phyloP scores from a whole-genome alignment of 106 monocot genomes.

The Acorus gramineus region DNA sequence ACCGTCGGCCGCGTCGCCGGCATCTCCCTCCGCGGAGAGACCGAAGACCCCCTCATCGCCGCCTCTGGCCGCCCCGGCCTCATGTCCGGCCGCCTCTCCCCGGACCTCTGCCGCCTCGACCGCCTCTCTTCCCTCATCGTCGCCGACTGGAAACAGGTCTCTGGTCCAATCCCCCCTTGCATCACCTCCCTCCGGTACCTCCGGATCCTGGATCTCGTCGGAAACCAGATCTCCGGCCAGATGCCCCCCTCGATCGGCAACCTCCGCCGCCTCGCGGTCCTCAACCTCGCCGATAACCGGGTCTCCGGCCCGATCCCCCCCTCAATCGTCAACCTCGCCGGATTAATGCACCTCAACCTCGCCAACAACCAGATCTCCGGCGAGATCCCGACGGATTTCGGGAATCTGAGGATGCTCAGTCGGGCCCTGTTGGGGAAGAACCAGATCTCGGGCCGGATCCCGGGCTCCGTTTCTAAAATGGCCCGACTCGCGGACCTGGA shows the following conservation, averaged over 20 bases:
- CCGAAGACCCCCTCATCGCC: background rate
- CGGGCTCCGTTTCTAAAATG: slow-evolving; percentile 7
- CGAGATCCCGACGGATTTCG: background rate
- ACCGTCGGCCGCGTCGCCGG: background rate
- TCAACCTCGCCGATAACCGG: background rate
- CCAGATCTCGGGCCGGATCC: no score
- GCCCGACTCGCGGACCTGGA: slow-evolving; percentile 18
- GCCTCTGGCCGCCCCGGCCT: background rate
- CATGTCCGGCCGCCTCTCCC: slow-evolving; percentile 7
- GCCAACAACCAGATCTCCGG: background rate
- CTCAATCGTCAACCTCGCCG: slow-evolving; percentile 3
- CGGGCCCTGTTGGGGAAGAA: no score
- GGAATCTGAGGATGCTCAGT: background rate
- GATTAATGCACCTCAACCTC: slow-evolving; percentile 6
- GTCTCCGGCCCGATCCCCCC: background rate
- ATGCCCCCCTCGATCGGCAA: slow-evolving; percentile 12
- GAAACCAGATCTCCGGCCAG: background rate
- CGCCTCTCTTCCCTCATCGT: background rate
- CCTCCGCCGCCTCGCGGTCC: slow-evolving; percentile 9
- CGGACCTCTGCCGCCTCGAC: slow-evolving; percentile 18
- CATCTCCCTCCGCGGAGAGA: no score
- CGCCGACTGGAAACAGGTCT: no score
- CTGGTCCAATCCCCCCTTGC: no score
- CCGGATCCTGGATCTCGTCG: slow-evolving; percentile 2
- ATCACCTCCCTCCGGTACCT: slow-evolving; percentile 9